phyloP scores from a whole-genome alignment of 192 early-diverging fungal genomes.

The Phycomyces blakesleeanus region DNA sequence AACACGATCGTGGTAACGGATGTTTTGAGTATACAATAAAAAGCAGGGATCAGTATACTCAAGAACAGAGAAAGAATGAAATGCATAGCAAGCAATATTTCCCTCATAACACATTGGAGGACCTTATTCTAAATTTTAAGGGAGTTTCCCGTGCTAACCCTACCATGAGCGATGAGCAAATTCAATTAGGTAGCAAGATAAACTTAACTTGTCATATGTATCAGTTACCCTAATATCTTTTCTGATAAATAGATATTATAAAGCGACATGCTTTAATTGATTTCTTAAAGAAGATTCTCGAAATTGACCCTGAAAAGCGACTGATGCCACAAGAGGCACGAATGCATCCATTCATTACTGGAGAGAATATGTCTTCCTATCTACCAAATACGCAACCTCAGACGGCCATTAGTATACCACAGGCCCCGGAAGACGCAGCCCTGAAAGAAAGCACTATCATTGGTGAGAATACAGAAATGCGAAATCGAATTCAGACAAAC shows the following conservation, averaged over 20 bases:
- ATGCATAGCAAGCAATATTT: not conserved
- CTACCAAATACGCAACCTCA: too few species aligned
- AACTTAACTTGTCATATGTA: not conserved
- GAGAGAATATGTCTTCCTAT: not conserved
- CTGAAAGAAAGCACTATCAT: too few species aligned
- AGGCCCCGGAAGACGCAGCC: too few species aligned
- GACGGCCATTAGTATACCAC: too few species aligned
- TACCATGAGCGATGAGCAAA: not conserved
- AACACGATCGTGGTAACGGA: conserved; percentile 41
- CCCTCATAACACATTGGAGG: not conserved
- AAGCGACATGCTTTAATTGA: conserved; percentile 38
- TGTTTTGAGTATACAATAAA: not conserved
- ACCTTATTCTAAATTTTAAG: conserved; percentile 3
- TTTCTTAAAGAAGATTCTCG: conserved; percentile 70
- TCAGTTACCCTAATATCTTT: conserved; percentile 31
- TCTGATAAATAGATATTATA: not conserved
- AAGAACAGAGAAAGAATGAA: conserved; percentile 18
- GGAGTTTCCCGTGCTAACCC: too few species aligned
- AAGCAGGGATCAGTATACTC: not conserved
- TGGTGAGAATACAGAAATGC: too few species aligned
- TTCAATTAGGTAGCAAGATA: not conserved
- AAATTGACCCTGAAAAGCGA: conserved; percentile 71
- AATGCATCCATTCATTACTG: conserved; percentile 78
- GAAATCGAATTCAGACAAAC: too few species aligned
- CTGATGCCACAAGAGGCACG: conserved; percentile 79